Percentiles rank a stretch among this genome's conserved stretches.
phyloP scores from a whole-genome alignment of 768 basidiomycete species.

The Pisolithus albus region DNA sequence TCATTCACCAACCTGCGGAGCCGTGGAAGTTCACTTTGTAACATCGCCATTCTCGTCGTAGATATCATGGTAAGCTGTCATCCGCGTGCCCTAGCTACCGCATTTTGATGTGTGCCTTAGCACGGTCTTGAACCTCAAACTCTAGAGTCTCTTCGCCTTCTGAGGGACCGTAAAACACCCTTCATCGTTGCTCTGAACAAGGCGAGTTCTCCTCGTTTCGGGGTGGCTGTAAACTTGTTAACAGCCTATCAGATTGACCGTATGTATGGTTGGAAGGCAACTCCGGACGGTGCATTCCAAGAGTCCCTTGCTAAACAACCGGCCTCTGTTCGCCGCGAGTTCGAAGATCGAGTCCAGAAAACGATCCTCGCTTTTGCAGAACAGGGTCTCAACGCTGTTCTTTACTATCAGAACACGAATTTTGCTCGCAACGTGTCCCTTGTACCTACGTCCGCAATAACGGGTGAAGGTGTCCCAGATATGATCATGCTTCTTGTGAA shows the following conservation, averaged over 20 bases:
- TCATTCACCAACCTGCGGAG: constrained; percentile 96
- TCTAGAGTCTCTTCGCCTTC: constrained; percentile 85
- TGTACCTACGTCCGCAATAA: constrained; percentile 96
- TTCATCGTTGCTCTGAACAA: constrained; percentile 99
- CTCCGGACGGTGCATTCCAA: constrained; percentile 86
- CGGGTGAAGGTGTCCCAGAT: constrained; percentile 97
- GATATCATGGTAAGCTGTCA: constrained; percentile 80
- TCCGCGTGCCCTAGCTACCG: background rate
- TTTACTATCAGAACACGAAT: constrained; percentile 98
- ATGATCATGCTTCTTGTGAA: constrained; percentile 99
- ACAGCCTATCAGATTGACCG: constrained; percentile 74
- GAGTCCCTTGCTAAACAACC: constrained; percentile 84
- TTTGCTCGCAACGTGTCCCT: constrained; percentile 91
- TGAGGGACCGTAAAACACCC: constrained; percentile 90
- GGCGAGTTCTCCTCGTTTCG: constrained; percentile 31
- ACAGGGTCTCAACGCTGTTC: constrained; percentile 89
- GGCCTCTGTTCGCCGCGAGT: constrained; percentile 78
- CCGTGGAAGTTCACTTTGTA: constrained; percentile 94
- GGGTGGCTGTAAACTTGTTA: constrained; percentile 6
- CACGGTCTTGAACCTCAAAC: constrained; percentile 99
- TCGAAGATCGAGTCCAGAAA: constrained; percentile 79
- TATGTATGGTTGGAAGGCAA: constrained; percentile 91
- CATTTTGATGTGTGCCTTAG: constrained; percentile 32
- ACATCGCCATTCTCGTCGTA: constrained; percentile 97
- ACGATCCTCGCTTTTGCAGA: constrained; percentile 95